Conservation (phyloP, 192 early-diverging fungal species). For the Podochytrium sp. region DNA sequence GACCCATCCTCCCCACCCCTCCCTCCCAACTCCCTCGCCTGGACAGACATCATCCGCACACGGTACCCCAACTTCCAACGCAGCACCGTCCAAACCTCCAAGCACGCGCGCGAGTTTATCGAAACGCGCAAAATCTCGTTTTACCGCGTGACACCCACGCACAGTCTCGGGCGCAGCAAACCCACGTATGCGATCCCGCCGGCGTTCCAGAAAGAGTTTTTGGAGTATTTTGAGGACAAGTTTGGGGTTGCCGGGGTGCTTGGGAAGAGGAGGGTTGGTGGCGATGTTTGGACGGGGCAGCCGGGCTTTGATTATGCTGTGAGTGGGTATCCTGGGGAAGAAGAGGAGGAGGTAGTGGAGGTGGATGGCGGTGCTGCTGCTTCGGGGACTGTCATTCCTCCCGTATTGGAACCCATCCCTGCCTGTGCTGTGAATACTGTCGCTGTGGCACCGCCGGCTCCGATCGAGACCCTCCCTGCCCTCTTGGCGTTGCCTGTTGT, state of each 20-base stretch:
- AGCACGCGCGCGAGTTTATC: slow-evolving; percentile 30
- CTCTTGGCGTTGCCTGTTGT: too few relatives aligned
- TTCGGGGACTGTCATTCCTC: too few relatives aligned
- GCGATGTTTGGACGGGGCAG: neutral
- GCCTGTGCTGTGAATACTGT: too few relatives aligned
- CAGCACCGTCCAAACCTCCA: slow-evolving; percentile 20
- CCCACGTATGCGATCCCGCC: slow-evolving; percentile 24
- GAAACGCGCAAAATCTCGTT: slow-evolving; percentile 15
- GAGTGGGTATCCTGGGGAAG: neutral
- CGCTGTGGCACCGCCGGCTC: too few relatives aligned
- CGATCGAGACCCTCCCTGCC: too few relatives aligned
- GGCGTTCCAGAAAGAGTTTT: slow-evolving; percentile 5
- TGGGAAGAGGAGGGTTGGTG: slow-evolving; percentile 7
- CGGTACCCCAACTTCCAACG: slow-evolving; percentile 31
- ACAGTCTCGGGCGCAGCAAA: slow-evolving; percentile 21
- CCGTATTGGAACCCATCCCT: too few relatives aligned
- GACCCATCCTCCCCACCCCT: neutral
- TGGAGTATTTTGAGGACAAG: slow-evolving; percentile 27
- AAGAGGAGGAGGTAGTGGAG: neutral
- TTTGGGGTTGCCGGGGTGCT: slow-evolving; percentile 7
- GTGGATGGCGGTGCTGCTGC: neutral
- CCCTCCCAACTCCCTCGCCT: slow-evolving; percentile 19
- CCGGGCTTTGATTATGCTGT: slow-evolving; percentile 17
- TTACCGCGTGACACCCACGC: slow-evolving; percentile 22
- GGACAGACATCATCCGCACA: slow-evolving; percentile 29